These are phyloP conservation scores for Fusarium agapanthi DNA, from an alignment of 2,329 filamentous ascomycete species.

Conservation along the genomic window DNA sequence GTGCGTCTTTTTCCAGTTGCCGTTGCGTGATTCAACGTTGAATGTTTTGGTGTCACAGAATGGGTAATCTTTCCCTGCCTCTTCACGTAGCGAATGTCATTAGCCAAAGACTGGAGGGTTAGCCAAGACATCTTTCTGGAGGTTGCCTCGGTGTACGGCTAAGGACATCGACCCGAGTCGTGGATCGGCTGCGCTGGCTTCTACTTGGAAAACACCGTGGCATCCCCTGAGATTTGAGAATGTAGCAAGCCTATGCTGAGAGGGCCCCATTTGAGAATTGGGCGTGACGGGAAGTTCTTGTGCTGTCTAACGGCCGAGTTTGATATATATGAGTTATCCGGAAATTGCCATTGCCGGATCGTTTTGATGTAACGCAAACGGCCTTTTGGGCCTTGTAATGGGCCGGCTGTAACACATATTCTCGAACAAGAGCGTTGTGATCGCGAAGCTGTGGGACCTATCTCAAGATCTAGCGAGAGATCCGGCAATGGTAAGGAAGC, in stretches of 20 bases:
- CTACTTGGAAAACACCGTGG: not conserved
- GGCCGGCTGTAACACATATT: slow-evolving; percentile 9
- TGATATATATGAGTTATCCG: slow-evolving; percentile 9
- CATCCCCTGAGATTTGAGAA: not conserved
- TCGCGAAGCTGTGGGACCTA: slow-evolving; percentile 23
- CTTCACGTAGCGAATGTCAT: not conserved
- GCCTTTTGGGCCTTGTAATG: slow-evolving; percentile 15
- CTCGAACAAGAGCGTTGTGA: slow-evolving; percentile 25
- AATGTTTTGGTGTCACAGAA: slow-evolving; percentile 5
- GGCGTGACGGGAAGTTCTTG: not conserved
- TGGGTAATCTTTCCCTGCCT: not conserved
- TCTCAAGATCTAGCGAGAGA: slow-evolving; percentile 33
- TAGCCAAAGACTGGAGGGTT: not conserved
- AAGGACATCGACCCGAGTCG: not conserved
- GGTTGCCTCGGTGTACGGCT: not conserved
- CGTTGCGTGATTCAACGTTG: slow-evolving; percentile 2
- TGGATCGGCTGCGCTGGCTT: not conserved
- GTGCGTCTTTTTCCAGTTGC: slow-evolving; percentile 4
- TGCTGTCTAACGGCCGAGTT: slow-evolving; percentile 10
- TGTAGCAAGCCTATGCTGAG: not conserved
- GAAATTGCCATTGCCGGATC: slow-evolving; percentile 22
- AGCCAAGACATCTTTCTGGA: not conserved
- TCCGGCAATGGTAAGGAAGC: slow-evolving; percentile 6
- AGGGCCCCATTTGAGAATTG: not conserved
- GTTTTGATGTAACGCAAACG: slow-evolving; percentile 32